A percentile compares a stretch with the other conserved stretches of the same genome.
Evolutionary conservation across 306 rosid genomes (phyloP).

Genomic region (Rosa persica): DNA sequence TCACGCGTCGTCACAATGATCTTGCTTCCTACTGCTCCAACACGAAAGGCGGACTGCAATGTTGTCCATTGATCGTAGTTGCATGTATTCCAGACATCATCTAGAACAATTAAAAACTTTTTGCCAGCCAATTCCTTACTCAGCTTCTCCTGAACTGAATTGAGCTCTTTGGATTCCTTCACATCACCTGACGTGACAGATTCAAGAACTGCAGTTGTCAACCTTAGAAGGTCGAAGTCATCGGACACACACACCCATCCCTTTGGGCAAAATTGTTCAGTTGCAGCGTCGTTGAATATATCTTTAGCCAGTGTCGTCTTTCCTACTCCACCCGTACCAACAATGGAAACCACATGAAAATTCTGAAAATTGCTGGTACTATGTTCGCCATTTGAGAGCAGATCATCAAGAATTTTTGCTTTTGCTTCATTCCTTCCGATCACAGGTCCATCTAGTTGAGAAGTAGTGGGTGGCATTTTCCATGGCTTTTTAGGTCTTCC

Average conservation of each 20-base stretch:
- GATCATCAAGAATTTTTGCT: not conserved
- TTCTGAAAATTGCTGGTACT: not conserved
- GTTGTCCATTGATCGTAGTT: not conserved
- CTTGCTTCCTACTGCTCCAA: constrained; percentile 13
- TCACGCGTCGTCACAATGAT: constrained; percentile 26
- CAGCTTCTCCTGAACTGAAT: not conserved
- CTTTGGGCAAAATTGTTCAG: not conserved
- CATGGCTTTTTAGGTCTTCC: not conserved
- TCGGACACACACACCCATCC: constrained; percentile 12
- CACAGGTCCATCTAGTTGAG: not conserved
- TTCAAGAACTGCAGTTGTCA: not conserved
- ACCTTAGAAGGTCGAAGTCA: not conserved
- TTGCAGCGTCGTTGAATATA: not conserved
- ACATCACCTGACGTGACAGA: not conserved
- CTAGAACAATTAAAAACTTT: constrained; percentile 22
- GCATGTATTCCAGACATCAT: constrained; percentile 27
- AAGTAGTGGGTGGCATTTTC: not conserved
- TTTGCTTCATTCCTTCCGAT: constrained; percentile 24
- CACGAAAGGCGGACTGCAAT: not conserved
- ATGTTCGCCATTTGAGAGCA: not conserved
- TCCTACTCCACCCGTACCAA: constrained; percentile 1
- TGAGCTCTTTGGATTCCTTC: not conserved
- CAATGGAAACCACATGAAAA: not conserved
- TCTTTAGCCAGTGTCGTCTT: not conserved
- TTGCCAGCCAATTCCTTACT: not conserved